These are phyloP conservation scores for Kodamaea leandrae DNA, from an alignment of 805 yeast genomes.

Conservation along the genomic window DNA sequence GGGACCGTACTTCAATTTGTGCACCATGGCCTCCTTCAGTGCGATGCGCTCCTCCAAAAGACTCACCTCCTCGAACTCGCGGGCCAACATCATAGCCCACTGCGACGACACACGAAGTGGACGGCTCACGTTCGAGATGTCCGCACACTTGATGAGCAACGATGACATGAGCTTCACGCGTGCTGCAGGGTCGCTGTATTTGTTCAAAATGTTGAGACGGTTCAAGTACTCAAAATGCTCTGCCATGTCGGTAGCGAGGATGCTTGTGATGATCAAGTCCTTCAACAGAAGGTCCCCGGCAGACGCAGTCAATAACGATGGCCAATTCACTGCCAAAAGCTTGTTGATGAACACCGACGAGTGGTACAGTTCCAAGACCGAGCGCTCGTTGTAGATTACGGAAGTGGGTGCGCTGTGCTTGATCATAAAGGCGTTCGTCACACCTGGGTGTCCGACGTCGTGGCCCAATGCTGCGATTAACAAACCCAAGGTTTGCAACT, in stretches of 20 bases:
- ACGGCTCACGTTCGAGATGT: slow-evolving; percentile 88
- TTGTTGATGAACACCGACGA: slow-evolving; percentile 54
- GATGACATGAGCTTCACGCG: slow-evolving; percentile 51
- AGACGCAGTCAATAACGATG: slow-evolving; percentile 44
- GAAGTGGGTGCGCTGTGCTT: slow-evolving; percentile 63
- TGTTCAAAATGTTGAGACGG: slow-evolving; percentile 37
- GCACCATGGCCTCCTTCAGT: slow-evolving; percentile 5
- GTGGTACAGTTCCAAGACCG: slow-evolving; percentile 84
- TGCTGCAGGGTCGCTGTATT: slow-evolving; percentile 16
- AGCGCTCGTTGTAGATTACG: slow-evolving; percentile 54
- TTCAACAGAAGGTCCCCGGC: slow-evolving; percentile 17
- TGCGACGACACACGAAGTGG: slow-evolving; percentile 70
- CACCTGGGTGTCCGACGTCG: slow-evolving; percentile 95
- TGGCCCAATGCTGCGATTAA: slow-evolving; percentile 88
- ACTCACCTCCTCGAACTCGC: slow-evolving; percentile 73
- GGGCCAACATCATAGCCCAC: slow-evolving; percentile 81
- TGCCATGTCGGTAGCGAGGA: slow-evolving; percentile 83
- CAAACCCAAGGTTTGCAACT: slow-evolving; percentile 53
- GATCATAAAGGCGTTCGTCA: slow-evolving; percentile 73
- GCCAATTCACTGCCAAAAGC: slow-evolving; percentile 35
- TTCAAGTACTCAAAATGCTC: slow-evolving; percentile 71
- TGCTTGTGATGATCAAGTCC: slow-evolving; percentile 34
- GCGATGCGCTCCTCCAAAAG: slow-evolving; percentile 42
- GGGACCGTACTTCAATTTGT: slow-evolving; percentile 26
- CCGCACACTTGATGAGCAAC: slow-evolving; percentile 87